Evolutionary conservation across 2,329 filamentous ascomycete species (phyloP).

Genomic region (Didymella segeticola): DNA sequence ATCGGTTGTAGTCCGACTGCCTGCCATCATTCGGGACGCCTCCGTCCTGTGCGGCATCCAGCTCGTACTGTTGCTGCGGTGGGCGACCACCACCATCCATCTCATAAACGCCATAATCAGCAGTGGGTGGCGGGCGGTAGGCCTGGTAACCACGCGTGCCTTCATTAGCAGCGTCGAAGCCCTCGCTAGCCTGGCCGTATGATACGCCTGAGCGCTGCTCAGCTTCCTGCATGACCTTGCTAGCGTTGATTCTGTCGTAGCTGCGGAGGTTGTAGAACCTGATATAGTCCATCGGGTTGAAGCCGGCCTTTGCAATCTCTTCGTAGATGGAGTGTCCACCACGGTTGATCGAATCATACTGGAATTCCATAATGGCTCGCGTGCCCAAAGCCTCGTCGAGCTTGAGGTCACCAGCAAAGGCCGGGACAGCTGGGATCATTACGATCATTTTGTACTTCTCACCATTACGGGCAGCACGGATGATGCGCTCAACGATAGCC

Average conservation of each 20-base stretch:
- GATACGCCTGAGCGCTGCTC: slow-evolving; percentile 69
- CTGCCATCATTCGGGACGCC: slow-evolving; percentile 28
- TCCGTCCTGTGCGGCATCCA: slow-evolving; percentile 29
- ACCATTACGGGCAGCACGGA: slow-evolving; percentile 70
- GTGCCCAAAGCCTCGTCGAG: slow-evolving; percentile 76
- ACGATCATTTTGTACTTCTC: slow-evolving; percentile 78
- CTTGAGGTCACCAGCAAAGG: slow-evolving; percentile 81
- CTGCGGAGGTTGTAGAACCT: slow-evolving; percentile 85
- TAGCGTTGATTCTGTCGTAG: slow-evolving; percentile 82
- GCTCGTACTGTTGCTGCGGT: slow-evolving; percentile 30
- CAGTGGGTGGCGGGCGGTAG: slow-evolving; percentile 43
- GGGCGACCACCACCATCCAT: slow-evolving; percentile 33
- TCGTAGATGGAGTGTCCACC: slow-evolving; percentile 82
- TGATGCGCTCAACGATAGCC: slow-evolving; percentile 78
- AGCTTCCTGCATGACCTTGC: slow-evolving; percentile 64
- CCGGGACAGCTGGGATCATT: slow-evolving; percentile 79
- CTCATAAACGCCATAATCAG: slow-evolving; percentile 47
- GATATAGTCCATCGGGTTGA: slow-evolving; percentile 76
- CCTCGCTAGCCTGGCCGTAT: slow-evolving; percentile 70
- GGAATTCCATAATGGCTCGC: slow-evolving; percentile 83
- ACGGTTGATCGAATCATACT: slow-evolving; percentile 80
- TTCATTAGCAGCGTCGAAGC: slow-evolving; percentile 64
- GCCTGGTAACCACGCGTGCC: slow-evolving; percentile 47
- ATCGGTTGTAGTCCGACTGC: slow-evolving; percentile 65
- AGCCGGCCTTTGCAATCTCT: slow-evolving; percentile 67